Base-by-base conservation (phyloP, 2,329 filamentous ascomycete species). In the Aspergillus sp. region DNA sequence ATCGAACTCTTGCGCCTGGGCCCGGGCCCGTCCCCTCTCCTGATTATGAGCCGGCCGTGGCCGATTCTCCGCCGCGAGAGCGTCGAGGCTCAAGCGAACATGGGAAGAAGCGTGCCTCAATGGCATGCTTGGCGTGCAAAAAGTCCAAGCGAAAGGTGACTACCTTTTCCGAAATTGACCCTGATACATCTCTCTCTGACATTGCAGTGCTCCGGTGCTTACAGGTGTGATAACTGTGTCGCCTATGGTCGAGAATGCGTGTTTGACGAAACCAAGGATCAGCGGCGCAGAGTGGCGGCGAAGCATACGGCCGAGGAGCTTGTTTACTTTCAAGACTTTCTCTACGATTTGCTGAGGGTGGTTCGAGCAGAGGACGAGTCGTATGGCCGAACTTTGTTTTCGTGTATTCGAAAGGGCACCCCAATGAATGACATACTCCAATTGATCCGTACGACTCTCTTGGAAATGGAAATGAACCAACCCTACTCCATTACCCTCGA, bases 191-290 rank as follows among this genome's bases (percentile, higher is more conserved):
- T 34, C 25, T 3, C n/a, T 34, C 57, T 59, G 43, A 59, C 51
- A 17, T 19, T 46, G 53, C 54, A 77, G 75, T 79, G 77, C 63
- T 77, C 77, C 17, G 76, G 77, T 13, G 66, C 66, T 7, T 62
- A 72, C 8, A 77, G 77, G 1, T 80, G 78, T 56, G 69, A 76
- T 25, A 77, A 77, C 53, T 80, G 78, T 64, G 68, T 71, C 38
- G 62, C 73, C 31, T 76, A 74, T 54, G 70, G 72, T 23, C 66
- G 73, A 31, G 68, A 71, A 41, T 80, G 78, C 4, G 81, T 89
- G 30, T 84, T 88, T 70, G 87, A 90, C 69, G 84, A 86, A 71
- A 85, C 84, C 1, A 81, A 84, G 38, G 83, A 89, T 59, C 85
- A 85, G 8, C 73, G 78, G 11, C 75, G 77, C 4, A 74, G 77